Evolutionary conservation across 2,329 filamentous ascomycete species (phyloP).

Genomic region (Pseudogymnoascus sp.): DNA sequence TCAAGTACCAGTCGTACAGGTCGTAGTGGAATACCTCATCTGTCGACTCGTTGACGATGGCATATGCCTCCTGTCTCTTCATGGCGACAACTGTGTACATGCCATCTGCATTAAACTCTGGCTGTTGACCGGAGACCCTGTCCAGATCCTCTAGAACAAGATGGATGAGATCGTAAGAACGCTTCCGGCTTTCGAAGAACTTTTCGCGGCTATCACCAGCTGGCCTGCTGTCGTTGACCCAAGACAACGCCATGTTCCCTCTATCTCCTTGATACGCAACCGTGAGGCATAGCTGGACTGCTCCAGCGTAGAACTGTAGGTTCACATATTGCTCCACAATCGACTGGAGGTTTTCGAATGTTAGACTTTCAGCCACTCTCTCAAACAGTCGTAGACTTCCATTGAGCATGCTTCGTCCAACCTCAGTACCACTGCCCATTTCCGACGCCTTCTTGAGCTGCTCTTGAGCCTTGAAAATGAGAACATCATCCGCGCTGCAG

Average conservation of each 20-base stretch:
- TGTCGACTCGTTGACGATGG: slow-evolving; percentile 76
- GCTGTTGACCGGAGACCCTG: slow-evolving; percentile 56
- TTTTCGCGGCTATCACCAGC: slow-evolving; percentile 59
- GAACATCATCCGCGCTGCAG: slow-evolving; percentile 92
- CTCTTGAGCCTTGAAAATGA: slow-evolving; percentile 98
- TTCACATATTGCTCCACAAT: slow-evolving; percentile 72
- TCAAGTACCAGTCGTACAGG: slow-evolving; percentile 96
- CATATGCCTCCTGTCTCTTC: slow-evolving; percentile 80
- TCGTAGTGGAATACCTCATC: slow-evolving; percentile 95
- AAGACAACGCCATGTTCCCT: slow-evolving; percentile 74
- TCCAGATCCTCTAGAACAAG: slow-evolving; percentile 74
- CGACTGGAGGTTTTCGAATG: slow-evolving; percentile 68
- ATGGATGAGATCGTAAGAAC: slow-evolving; percentile 83
- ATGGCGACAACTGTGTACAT: slow-evolving; percentile 66
- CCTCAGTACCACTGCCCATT: slow-evolving; percentile 64
- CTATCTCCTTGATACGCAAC: slow-evolving; percentile 82
- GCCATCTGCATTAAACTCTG: slow-evolving; percentile 64
- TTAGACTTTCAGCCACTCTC: slow-evolving; percentile 76
- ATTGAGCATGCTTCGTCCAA: slow-evolving; percentile 70
- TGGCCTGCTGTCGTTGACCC: slow-evolving; percentile 78
- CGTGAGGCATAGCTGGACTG: slow-evolving; percentile 75
- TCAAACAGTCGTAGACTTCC: slow-evolving; percentile 85
- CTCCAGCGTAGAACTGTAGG: slow-evolving; percentile 86
- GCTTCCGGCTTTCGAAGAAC: slow-evolving; percentile 62
- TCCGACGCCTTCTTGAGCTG: slow-evolving; percentile 83